Evolutionary conservation across 1,284 basidiomycete genomes (phyloP).

Genomic region (Golubevia pallescens): DNA sequence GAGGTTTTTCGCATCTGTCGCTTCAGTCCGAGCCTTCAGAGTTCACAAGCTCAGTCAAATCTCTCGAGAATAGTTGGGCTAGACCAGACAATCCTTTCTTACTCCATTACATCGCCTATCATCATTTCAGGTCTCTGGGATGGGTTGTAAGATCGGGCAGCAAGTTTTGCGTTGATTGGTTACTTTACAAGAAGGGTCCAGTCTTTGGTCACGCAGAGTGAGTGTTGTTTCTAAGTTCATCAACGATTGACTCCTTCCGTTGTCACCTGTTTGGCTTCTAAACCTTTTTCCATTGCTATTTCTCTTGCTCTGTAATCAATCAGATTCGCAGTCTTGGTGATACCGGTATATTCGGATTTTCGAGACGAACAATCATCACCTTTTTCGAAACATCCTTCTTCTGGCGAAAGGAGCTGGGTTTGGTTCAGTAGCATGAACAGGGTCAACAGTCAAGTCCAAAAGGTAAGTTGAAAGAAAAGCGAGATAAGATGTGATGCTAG

Average conservation of each 20-base stretch:
- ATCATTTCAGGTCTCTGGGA: conserved; percentile 95
- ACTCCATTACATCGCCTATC: conserved; percentile 86
- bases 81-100: conserved; percentile 86
- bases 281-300: too few relatives aligned
- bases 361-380: conserved; percentile 73
- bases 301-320: background rate
- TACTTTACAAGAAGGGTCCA: conserved; percentile 92
- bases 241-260: too few relatives aligned
- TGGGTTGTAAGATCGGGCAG: conserved; percentile 96
- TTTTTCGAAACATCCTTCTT: conserved; percentile 66
- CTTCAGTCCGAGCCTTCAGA: background rate
- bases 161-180: conserved; percentile 95
- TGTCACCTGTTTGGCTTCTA: too few relatives aligned
- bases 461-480: conserved; percentile 69
- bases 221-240: conserved; percentile 64
- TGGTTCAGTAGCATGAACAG: conserved; percentile 97
- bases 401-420: conserved; percentile 71
- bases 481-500: background rate
- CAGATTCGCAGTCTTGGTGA: conserved; percentile 86
- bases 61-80: conserved; percentile 21
- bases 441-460: conserved; percentile 95
- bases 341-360: conserved; percentile 86
- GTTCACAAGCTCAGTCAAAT: background rate
- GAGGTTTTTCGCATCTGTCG: background rate
- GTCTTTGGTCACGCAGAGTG: conserved; percentile 95